Percentiles rank a stretch among this genome's conserved stretches.
These are phyloP conservation scores for Cucurbita ficifolia DNA, from an alignment of 306 rosid species.

Conservation along the genomic window DNA sequence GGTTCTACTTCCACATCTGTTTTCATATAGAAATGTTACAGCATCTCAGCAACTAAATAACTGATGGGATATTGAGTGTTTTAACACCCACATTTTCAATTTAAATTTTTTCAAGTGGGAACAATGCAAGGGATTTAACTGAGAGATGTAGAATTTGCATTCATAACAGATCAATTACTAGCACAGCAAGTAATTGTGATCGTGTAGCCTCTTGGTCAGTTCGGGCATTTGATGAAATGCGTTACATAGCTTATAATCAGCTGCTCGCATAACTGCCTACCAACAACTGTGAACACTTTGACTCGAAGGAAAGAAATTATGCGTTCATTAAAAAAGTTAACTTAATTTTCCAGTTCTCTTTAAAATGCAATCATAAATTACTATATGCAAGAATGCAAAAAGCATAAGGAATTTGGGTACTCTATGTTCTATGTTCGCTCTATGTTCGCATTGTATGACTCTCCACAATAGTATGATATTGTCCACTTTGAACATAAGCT, in stretches of 20 bases:
- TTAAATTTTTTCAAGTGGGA: background rate
- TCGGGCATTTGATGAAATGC: background rate
- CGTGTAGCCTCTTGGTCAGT: background rate
- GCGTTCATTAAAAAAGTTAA: background rate
- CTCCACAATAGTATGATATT: no score
- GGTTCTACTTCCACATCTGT: constrained; percentile 4
- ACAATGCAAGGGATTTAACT: background rate
- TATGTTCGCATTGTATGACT: no score
- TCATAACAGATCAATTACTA: background rate
- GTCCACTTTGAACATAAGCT: no score
- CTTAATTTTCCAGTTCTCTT: background rate
- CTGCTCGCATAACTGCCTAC: background rate
- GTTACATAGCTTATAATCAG: no score
- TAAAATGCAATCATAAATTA: background rate
- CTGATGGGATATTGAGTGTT: background rate
- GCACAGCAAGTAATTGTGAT: background rate
- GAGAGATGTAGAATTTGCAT: background rate
- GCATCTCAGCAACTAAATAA: background rate
- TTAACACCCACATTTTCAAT: background rate
- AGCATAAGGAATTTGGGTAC: background rate
- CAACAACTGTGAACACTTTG: background rate
- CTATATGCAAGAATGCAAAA: background rate
- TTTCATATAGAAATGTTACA: background rate
- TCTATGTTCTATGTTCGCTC: no score
- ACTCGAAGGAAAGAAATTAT: background rate